phyloP scores from a whole-genome alignment of 768 basidiomycete species.

The Stropharia rugosoannulata region DNA sequence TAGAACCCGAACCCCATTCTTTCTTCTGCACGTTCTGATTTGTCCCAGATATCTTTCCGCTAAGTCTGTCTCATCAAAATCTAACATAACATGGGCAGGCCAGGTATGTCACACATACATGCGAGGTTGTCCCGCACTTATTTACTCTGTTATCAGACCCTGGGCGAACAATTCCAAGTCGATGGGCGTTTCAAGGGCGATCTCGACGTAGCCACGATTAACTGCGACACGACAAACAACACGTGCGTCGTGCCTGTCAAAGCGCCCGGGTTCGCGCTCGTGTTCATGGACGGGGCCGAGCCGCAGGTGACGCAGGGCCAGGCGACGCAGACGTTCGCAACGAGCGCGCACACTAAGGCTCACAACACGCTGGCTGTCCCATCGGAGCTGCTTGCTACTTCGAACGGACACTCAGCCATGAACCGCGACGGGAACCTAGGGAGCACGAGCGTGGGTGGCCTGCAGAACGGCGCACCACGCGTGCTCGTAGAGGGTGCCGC shows the following conservation, averaged over 20 bases:
- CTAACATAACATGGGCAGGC: constrained; percentile 75
- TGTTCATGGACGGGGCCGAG: constrained; percentile 51
- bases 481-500: neutral
- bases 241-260: constrained; percentile 61
- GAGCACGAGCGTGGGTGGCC: constrained; percentile 24
- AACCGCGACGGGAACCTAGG: constrained; percentile 11
- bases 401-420: constrained; percentile 39
- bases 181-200: constrained; percentile 67
- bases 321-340: constrained; percentile 47
- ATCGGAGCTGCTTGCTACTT: constrained; percentile 52
- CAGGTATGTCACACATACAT: constrained; percentile 43
- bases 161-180: constrained; percentile 57
- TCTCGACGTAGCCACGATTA: constrained; percentile 53
- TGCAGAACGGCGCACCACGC: constrained; percentile 12
- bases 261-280: constrained; percentile 73
- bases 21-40: neutral
- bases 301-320: constrained; percentile 19
- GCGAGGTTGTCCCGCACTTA: neutral
- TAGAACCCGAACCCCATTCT: neutral
- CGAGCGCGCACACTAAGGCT: constrained; percentile 56
- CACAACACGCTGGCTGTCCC: constrained; percentile 57
- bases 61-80: constrained; percentile 53
- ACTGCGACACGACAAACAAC: constrained; percentile 53
- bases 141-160: constrained; percentile 41
- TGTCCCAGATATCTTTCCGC: constrained; percentile 53